Evolutionary conservation across 1,284 basidiomycete genomes (phyloP), one percentile per base, ranked within the genome.

Genomic region (Leucoagaricus sp.): DNA sequence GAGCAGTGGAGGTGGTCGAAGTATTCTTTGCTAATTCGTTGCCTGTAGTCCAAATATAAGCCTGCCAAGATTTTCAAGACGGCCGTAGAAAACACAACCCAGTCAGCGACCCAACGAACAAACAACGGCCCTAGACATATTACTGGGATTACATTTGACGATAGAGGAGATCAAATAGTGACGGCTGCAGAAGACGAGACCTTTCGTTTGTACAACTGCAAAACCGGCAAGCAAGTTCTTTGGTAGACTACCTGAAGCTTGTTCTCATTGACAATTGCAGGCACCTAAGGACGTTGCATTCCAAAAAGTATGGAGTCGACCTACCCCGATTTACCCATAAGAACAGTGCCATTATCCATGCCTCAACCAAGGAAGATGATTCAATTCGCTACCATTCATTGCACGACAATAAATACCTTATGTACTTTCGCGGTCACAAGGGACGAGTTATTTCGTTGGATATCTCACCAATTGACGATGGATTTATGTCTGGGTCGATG

Each of bases 241-340:
- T 64, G 59, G 65, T 57, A 26, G 55, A 36, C 45, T 40, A n/a
- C 34, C 49, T 51, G 54, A 57, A 59, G 58, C 57, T 64, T 61
- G 49, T 62, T 57, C 57, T 66, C 58, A 67, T 55, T 52, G 58
- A 60, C 21, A 53, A 62, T 44, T 31, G 2, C 63, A 87, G 94
- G 68, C 84, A 85, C 58, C 64, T 85, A 34, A 93, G 93, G 71
- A 89, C 86, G 1, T 73, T 96, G 3, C 86, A 91, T 64, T 98
- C 95, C 0, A 94, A 96, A 71, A 99, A 99, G 72, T 99, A 99
- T 71, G 97, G 97, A 1, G 91, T 94, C 28, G 91, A 96, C 69
- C 83, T 97, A 15, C 93, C 94, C 15, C 85, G 95, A 2, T 98
- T 98, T 68, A 98, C 96, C 0, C 97, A 99, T 75, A 91, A 91